phyloP scores from a whole-genome alignment of 257 asterid species.

The Plectranthus barbatus region DNA sequence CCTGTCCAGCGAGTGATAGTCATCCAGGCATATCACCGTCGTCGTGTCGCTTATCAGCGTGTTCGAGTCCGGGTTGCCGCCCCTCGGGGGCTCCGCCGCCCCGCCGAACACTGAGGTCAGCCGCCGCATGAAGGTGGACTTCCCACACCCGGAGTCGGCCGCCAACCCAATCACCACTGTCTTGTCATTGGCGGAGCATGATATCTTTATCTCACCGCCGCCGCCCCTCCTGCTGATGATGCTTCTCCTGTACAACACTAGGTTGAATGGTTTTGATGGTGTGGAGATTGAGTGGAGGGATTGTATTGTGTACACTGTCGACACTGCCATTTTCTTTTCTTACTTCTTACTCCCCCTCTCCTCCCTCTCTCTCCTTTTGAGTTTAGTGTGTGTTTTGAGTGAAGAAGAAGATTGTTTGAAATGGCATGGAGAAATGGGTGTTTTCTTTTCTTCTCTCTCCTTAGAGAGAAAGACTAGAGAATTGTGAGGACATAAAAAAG shows the following conservation, averaged over 20 bases:
- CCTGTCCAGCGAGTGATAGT: constrained; percentile 88
- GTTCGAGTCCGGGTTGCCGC: constrained; percentile 95
- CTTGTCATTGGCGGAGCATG: constrained; percentile 53
- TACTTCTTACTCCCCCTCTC: neutral
- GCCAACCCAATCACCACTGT: constrained; percentile 83
- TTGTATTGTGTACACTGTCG: constrained; percentile 60
- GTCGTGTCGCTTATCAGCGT: constrained; percentile 82
- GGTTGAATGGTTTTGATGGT: constrained; percentile 43
- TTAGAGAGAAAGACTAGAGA: neutral
- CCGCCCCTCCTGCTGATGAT: neutral
- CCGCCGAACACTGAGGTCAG: constrained; percentile 97
- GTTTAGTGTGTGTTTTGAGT: constrained; percentile 9
- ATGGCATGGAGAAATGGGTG: constrained; percentile 8
- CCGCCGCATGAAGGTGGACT: constrained; percentile 94
- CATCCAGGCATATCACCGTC: constrained; percentile 88
- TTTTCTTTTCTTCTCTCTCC: neutral
- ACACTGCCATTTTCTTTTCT: constrained; percentile 54
- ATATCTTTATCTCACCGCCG: constrained; percentile 18
- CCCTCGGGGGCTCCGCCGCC: constrained; percentile 93
- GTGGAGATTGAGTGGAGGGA: constrained; percentile 75
- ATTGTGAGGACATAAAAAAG: constrained; percentile 24
- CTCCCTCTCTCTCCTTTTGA: constrained; percentile 18
- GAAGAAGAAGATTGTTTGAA: constrained; percentile 7
- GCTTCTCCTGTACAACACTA: constrained; percentile 28
- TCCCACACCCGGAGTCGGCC: constrained; percentile 95